Percentiles rank a stretch among this genome's conserved stretches.
These are phyloP conservation scores for Paramecium biaurelia DNA, from an alignment of 73 alveolate species.

Conservation along the genomic window DNA sequence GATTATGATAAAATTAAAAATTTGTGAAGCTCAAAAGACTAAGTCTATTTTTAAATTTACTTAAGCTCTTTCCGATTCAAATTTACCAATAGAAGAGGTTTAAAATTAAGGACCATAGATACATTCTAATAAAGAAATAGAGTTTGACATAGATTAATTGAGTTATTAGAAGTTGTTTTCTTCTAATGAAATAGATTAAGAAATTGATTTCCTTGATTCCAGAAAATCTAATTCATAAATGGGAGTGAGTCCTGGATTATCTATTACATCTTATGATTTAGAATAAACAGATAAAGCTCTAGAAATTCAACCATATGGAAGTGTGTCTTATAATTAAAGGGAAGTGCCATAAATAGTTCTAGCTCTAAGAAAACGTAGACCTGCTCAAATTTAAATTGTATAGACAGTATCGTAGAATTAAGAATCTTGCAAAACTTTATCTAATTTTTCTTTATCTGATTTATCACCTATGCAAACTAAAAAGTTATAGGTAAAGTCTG, in stretches of 20 bases:
- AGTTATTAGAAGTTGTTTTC: constrained; percentile 3
- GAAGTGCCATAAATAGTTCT: not conserved
- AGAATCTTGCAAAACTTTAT: constrained; percentile 11
- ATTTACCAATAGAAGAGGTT: not conserved
- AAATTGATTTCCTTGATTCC: not conserved
- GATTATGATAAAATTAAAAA: not conserved
- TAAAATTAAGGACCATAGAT: not conserved
- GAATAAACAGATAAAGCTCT: not conserved
- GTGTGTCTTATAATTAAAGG: not conserved
- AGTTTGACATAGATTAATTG: not conserved
- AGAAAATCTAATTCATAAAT: not conserved
- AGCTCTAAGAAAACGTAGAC: not conserved
- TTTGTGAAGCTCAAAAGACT: not conserved
- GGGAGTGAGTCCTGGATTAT: constrained; percentile 18
- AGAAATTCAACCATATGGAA: not conserved
- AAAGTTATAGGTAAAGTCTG: not conserved
- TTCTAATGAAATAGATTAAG: not conserved
- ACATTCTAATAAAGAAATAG: not conserved
- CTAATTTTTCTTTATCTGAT: not conserved
- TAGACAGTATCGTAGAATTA: not conserved
- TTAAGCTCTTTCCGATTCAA: not conserved
- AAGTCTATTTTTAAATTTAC: not conserved
- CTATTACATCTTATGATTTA: not conserved
- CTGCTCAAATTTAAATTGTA: not conserved
- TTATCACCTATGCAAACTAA: not conserved